A percentile compares a stretch with the other conserved stretches of the same genome.
These are phyloP conservation scores for Pichia sp. DNA, from an alignment of 1,139 yeast genomes.

Conservation along the genomic window DNA sequence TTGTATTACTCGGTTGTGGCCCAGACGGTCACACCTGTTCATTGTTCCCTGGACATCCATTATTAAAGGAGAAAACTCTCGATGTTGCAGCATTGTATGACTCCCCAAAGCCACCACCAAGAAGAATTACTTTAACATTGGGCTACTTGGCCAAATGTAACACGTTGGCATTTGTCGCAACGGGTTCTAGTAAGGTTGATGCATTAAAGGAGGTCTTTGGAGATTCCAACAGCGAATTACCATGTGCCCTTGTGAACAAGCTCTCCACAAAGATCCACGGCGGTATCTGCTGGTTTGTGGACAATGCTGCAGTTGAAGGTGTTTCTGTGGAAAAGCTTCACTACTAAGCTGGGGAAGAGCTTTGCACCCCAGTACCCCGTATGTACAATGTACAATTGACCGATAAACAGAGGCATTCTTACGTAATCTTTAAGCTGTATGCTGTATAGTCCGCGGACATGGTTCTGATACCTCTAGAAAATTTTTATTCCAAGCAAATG, in stretches of 20 bases:
- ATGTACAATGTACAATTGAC: too few species aligned
- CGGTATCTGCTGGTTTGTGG: conserved; percentile 72
- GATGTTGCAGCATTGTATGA: conserved; percentile 42
- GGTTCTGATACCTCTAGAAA: too few species aligned
- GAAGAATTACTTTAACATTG: conserved; percentile 66
- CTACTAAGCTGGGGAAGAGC: too few species aligned
- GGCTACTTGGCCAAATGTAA: conserved; percentile 51
- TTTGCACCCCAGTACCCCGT: too few species aligned
- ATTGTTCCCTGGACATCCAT: conserved; percentile 53
- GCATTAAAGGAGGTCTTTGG: conserved; percentile 61
- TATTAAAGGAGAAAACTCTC: conserved; percentile 34
- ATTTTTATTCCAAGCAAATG: too few species aligned
- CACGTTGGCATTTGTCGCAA: conserved; percentile 76
- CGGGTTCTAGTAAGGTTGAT: conserved; percentile 79
- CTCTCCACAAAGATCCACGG: conserved; percentile 27
- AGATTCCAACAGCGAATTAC: conserved; percentile 41
- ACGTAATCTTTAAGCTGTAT: too few species aligned
- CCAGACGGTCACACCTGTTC: conserved; percentile 83
- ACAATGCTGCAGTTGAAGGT: conserved; percentile 69
- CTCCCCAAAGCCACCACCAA: conserved; percentile 75
- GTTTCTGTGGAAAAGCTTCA: too few species aligned
- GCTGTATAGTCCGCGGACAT: too few species aligned
- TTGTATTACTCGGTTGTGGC: conserved; percentile 66
- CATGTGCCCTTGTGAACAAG: conserved; percentile 64
- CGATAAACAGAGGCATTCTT: too few species aligned